Evolutionary conservation across 805 yeast species (phyloP).

Genomic region (Saccharomycopsis sp.): DNA sequence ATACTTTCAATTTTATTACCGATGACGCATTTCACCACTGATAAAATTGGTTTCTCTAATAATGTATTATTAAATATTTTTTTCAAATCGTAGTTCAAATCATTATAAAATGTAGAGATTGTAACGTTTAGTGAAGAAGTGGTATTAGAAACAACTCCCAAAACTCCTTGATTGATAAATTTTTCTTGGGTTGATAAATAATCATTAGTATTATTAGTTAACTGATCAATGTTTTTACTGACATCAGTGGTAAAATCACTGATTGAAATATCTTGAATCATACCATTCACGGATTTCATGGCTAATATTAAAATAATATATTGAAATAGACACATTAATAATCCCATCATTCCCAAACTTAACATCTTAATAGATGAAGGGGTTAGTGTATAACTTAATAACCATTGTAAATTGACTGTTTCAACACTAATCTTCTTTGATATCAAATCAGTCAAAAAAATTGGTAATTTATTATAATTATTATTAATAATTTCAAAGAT

Average conservation of each 20-base stretch:
- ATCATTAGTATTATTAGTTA: conserved; percentile 49
- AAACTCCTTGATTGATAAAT: conserved; percentile 48
- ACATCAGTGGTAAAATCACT: conserved; percentile 14
- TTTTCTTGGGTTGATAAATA: conserved; percentile 40
- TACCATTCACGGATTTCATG: conserved; percentile 16
- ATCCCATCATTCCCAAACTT: conserved; percentile 46
- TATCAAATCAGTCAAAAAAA: too few relatives aligned
- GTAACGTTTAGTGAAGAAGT: conserved; percentile 53
- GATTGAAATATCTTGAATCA: conserved; percentile 13
- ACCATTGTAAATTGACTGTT: conserved; percentile 16
- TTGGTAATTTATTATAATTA: too few relatives aligned
- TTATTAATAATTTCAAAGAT: too few relatives aligned
- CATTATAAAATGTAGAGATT: conserved; percentile 41
- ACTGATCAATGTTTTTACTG: conserved; percentile 22
- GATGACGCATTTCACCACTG: conserved; percentile 69
- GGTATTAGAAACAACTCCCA: conserved; percentile 54
- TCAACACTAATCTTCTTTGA: too few relatives aligned
- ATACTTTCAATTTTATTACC: conserved; percentile 59
- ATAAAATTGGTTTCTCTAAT: conserved; percentile 48
- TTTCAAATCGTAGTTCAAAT: conserved; percentile 49
- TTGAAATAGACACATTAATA: conserved; percentile 46
- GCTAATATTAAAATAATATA: conserved; percentile 31
- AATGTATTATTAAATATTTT: conserved; percentile 60
- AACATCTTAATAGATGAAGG: conserved; percentile 40
- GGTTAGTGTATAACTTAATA: conserved; percentile 37